Evolutionary conservation across 768 basidiomycete species (phyloP), one percentile per base, ranked within the genome.

Genomic region (Naematelia aurantialba): DNA sequence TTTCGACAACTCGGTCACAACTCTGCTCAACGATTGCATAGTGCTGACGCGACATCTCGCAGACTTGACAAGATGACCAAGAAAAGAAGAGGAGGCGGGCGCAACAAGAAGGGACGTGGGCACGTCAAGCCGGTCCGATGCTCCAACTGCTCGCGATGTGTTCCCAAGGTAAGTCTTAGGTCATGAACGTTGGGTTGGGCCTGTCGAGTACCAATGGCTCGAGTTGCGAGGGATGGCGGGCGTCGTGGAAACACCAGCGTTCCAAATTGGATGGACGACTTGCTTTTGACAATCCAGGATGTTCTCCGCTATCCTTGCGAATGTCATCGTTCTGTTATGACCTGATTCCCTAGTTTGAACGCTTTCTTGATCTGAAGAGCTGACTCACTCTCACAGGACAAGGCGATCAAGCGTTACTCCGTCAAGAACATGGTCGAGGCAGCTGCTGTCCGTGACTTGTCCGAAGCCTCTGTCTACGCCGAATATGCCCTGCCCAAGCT

Each of bases 381-480:
- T 55, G 42, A 58, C 56, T 26, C 13, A 17, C 34, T 47, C 39
- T 34, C 30, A 30, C 58, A 98, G 84, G 94, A 98, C 83, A 98
- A 98, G 85, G 94, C 94, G 68, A 96, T 98, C 87, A 96, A 96
- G 83, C 85, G 96, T 53, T 94, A 94, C 85, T 96, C 93, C 39
- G 94, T 98, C 76, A 86, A 92, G 81, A 99, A 99, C 86, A 98
- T 98, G 90, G 92, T 99, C 59, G 94, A 98, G 85, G 89, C 89
- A 76, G 96, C 96, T 46, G 94, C 94, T 55, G 90, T 97, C 69
- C 84, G 93, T 65, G 96, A 99, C 82, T 89, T 99, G 78, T 89
- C 87, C 77, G 96, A 98, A 73, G 92, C 93, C 44, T 88, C 87
- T 73, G 87, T 97, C 62, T 99, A 97, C 81, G 31, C 77, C 91